Evolutionary conservation across 1,284 basidiomycete genomes (phyloP).

Genomic region (Fistulinella cinereoalba): DNA sequence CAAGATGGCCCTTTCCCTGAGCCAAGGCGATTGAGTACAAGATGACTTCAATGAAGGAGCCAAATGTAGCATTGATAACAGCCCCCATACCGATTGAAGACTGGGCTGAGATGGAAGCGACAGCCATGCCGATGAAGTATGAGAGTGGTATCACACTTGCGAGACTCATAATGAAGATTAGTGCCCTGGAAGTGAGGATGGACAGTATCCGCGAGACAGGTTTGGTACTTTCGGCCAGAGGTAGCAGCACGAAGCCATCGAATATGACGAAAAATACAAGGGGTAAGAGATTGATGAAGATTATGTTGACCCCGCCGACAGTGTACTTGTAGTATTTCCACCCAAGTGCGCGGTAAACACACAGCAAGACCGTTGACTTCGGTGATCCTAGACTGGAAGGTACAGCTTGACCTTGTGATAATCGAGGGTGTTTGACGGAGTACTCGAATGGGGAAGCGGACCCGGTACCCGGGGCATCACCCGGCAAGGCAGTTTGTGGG

Average conservation of each 20-base stretch:
- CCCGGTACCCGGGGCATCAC: conserved; percentile 22
- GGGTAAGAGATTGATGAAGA: conserved; percentile 95
- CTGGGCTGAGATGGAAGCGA: conserved; percentile 97
- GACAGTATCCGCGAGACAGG: conserved; percentile 67
- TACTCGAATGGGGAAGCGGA: conserved; percentile 35
- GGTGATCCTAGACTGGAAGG: conserved; percentile 66
- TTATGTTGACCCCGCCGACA: conserved; percentile 96
- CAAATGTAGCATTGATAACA: conserved; percentile 99
- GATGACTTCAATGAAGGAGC: conserved; percentile 96
- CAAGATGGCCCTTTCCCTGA: conserved; percentile 87
- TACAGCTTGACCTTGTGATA: conserved; percentile 70
- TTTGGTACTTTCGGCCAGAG: conserved; percentile 59
- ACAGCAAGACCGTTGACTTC: conserved; percentile 85
- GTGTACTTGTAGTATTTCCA: conserved; percentile 99
- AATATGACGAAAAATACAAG: conserved; percentile 95
- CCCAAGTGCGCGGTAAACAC: conserved; percentile 91
- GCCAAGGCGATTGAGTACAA: conserved; percentile 89
- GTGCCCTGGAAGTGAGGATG: conserved; percentile 68
- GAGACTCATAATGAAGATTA: conserved; percentile 86
- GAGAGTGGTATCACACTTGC: conserved; percentile 95
- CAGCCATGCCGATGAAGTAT: conserved; percentile 99
- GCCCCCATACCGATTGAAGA: conserved; percentile 99
- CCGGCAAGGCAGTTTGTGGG: conserved; percentile 18
- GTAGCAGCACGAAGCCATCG: conserved; percentile 84
- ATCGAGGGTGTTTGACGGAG: conserved; percentile 55